Evolutionary conservation across 352 stramenopile genomes (phyloP), one percentile per base, ranked within the genome.

Genomic region (Phytopythium ostracodes): DNA sequence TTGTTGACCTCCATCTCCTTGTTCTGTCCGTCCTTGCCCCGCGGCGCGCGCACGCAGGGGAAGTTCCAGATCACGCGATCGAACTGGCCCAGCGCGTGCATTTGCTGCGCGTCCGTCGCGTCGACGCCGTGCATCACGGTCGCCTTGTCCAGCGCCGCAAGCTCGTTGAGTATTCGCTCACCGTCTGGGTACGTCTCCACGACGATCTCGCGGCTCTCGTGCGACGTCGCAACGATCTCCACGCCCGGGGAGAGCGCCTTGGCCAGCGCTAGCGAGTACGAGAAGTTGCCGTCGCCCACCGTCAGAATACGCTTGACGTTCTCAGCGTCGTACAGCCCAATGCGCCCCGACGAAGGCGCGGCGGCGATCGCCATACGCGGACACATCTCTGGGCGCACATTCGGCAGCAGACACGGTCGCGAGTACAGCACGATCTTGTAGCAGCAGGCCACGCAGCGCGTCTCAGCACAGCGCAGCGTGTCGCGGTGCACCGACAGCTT

Each of bases 41-140:
- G 79, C 0, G 72, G 77, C 49, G 96, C 90, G 33, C 88, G 89
- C 9, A 97, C 91, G 62, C 96, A 98, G 25, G 96, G 94, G 67
- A 99, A 99, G 73, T 99, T 99, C 93, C 95, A 99, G 35, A 98
- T 79, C 49, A 99, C 88, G 64, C 90, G 79, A 70, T 98, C 87
- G 70, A 98, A 98, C 29, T 63, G 66, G 2, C 75, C 75, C 10
- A 87, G 57, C n/a, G 44, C 47, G n/a, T 75, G 62, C 62, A 98
- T 79, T 51, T 96, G 94, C 52, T 81, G 60, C 0, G 71, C 62
- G 51, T 87, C 66, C 1, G 93, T 98, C 9, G 92, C 96, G 67
- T 99, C 96, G 1, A 99, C 81, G 47, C 87, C 82, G 63, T 98
- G 96, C 12, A 65, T 66, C 44, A 98, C 79, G 14, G 69, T 73